Percentiles rank a stretch among this genome's conserved stretches.
phyloP scores from a whole-genome alignment of 2,329 filamentous ascomycete genomes.

The Aureobasidium uvarum region DNA sequence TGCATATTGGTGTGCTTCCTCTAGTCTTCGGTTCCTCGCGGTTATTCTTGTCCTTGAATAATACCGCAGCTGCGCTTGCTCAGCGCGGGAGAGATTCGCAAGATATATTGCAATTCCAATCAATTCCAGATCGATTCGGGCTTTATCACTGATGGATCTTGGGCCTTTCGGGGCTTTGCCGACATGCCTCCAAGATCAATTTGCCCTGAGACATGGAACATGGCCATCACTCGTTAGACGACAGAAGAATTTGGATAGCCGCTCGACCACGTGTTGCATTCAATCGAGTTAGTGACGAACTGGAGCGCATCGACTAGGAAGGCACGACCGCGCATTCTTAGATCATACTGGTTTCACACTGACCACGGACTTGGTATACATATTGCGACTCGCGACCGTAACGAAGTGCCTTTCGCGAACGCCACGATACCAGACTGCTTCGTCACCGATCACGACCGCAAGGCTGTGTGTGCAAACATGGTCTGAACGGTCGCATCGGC shows the following conservation, averaged over 20 bases:
- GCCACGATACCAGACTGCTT: background rate
- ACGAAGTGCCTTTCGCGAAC: background rate
- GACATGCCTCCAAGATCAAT: background rate
- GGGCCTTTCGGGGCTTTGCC: background rate
- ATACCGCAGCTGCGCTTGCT: background rate
- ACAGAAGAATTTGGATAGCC: constrained; percentile 1
- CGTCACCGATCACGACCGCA: background rate
- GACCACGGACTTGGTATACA: background rate
- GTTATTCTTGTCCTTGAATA: background rate
- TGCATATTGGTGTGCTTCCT: background rate
- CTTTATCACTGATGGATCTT: background rate
- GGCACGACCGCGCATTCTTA: background rate
- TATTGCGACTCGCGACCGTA: background rate
- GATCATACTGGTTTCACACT: background rate
- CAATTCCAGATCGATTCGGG: constrained; percentile 11
- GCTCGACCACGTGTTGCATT: background rate
- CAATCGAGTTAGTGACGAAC: background rate
- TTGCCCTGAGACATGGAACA: background rate
- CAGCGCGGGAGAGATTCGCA: background rate
- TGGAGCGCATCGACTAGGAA: background rate
- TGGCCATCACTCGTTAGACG: background rate
- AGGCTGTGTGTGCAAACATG: background rate
- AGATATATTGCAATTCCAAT: constrained; percentile 20
- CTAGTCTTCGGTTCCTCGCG: background rate
- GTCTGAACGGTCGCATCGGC: background rate